Percentiles rank a stretch among this genome's conserved stretches.
Evolutionary conservation across 169 alveolate genomes (phyloP).

Genomic region (Plasmodium berghei): DNA sequence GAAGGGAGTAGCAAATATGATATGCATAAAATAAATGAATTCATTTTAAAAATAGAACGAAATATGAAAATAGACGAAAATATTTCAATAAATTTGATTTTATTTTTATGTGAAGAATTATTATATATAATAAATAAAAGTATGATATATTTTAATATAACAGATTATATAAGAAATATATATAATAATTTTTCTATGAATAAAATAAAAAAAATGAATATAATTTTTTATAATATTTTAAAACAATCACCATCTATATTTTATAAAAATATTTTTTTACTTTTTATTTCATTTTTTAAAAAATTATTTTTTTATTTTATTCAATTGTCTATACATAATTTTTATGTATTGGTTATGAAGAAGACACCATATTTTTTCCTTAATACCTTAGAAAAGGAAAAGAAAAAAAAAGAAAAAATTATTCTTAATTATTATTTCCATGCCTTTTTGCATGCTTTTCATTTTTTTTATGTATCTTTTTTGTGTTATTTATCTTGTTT

Average conservation of each 20-base stretch:
- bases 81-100: slow-evolving; percentile 7
- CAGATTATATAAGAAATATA: slow-evolving; percentile 8
- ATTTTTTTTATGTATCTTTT: slow-evolving; percentile 44
- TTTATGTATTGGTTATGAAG: not conserved
- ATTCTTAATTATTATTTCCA: not conserved
- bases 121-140: slow-evolving; percentile 16
- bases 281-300: slow-evolving; percentile 33
- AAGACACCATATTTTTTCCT: not conserved
- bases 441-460: slow-evolving; percentile 19
- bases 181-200: not conserved
- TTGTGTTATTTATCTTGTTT: slow-evolving; percentile 13
- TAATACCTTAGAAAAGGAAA: not conserved
- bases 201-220: slow-evolving; percentile 12
- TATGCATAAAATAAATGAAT: not conserved
- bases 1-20: not conserved
- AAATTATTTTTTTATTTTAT: slow-evolving; percentile 44
- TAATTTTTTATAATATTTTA: slow-evolving; percentile 17
- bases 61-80: slow-evolving; percentile 14
- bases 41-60: slow-evolving; percentile 2
- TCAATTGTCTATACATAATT: slow-evolving; percentile 8
- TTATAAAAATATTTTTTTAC: slow-evolving; percentile 38
- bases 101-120: slow-evolving; percentile 53
- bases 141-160: not conserved
- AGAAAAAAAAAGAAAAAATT: not conserved
- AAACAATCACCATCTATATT: slow-evolving; percentile 14